These are phyloP conservation scores for Penicillium cosmopolitanum DNA, from an alignment of 495 filamentous ascomycete species.

Conservation along the genomic window DNA sequence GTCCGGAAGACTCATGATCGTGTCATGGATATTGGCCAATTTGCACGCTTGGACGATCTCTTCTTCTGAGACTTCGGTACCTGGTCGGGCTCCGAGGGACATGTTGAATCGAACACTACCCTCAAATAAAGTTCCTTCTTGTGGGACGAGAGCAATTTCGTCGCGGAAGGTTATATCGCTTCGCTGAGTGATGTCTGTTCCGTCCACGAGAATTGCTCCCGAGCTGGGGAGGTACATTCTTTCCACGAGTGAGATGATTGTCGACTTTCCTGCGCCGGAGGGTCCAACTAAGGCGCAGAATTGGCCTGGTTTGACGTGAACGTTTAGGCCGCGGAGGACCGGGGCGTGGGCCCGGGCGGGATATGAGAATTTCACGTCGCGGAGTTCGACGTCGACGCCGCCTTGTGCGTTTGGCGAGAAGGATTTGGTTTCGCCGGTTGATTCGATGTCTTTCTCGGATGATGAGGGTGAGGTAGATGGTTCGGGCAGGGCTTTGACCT, in stretches of 20 bases:
- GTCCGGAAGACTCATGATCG: constrained; percentile 57
- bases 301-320: constrained; percentile 59
- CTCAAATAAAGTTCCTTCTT: constrained; percentile 58
- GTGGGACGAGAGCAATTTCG: constrained; percentile 54
- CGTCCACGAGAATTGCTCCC: constrained; percentile 47
- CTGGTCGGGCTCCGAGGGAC: constrained; percentile 48
- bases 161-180: constrained; percentile 46
- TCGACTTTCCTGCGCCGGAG: constrained; percentile 64
- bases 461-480: constrained; percentile 12
- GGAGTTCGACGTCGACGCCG: constrained; percentile 50
- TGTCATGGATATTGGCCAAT: constrained; percentile 62
- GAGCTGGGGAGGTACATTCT: constrained; percentile 56
- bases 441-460: constrained; percentile 26
- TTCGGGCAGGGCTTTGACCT: constrained; percentile 10
- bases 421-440: constrained; percentile 22
- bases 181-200: constrained; percentile 41
- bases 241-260: constrained; percentile 62
- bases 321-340: constrained; percentile 55
- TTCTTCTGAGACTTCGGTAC: constrained; percentile 42
- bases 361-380: constrained; percentile 61
- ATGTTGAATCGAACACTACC: constrained; percentile 59
- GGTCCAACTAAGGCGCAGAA: constrained; percentile 66
- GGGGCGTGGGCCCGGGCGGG: constrained; percentile 58
- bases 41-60: constrained; percentile 62
- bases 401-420: constrained; percentile 19